phyloP scores from a whole-genome alignment of 148 eudicot species.

The Oxyria digyna region DNA sequence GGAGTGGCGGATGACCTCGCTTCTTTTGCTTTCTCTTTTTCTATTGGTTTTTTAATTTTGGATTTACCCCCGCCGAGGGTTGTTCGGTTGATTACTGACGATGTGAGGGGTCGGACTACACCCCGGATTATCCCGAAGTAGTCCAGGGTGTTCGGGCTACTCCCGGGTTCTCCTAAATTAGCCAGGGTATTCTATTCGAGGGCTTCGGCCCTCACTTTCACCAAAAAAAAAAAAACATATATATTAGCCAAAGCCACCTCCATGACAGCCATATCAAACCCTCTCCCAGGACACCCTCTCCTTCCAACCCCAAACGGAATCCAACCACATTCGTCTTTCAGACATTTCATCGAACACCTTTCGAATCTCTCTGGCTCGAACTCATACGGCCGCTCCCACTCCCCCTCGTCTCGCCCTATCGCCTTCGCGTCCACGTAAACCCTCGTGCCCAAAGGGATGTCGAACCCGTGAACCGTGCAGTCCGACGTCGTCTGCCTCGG shows the following conservation, averaged over 20 bases:
- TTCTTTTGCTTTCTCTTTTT: too few relatives aligned
- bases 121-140: too few relatives aligned
- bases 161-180: too few relatives aligned
- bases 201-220: too few relatives aligned
- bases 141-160: too few relatives aligned
- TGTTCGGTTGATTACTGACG: too few relatives aligned
- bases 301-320: not conserved
- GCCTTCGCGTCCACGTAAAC: slow-evolving; percentile 15
- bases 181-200: too few relatives aligned
- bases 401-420: not conserved
- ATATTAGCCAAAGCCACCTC: slow-evolving; percentile 1
- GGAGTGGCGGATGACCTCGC: too few relatives aligned
- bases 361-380: slow-evolving; percentile 4
- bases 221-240: too few relatives aligned
- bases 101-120: too few relatives aligned
- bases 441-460: slow-evolving; percentile 39
- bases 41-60: too few relatives aligned
- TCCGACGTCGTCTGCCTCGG: slow-evolving; percentile 39
- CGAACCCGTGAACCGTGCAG: slow-evolving; percentile 25
- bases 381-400: slow-evolving; percentile 2
- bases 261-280: not conserved
- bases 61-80: too few relatives aligned
- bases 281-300: not conserved
- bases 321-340: not conserved
- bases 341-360: not conserved